A percentile compares a stretch with the other conserved stretches of the same genome.
Evolutionary conservation across 2,329 filamentous ascomycete genomes (phyloP).

Genomic region (Trichoderma asperellum): DNA sequence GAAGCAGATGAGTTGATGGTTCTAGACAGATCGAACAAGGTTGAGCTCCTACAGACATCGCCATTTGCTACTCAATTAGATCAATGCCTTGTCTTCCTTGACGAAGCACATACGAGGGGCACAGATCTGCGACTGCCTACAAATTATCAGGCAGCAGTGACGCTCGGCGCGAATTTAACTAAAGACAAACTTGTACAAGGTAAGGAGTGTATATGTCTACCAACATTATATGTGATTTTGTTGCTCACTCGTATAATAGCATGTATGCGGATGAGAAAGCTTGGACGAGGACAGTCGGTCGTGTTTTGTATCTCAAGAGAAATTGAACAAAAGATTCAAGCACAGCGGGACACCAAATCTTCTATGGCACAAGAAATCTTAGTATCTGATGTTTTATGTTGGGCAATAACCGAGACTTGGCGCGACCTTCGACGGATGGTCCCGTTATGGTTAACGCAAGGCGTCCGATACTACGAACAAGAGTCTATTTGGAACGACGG

Average conservation of each 20-base stretch:
- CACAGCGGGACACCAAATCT: not conserved
- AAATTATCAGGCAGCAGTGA: constrained; percentile 65
- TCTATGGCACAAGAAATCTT: constrained; percentile 41
- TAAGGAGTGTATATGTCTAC: constrained; percentile 38
- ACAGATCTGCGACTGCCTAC: constrained; percentile 65
- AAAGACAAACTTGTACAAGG: constrained; percentile 73
- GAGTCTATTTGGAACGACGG: not conserved
- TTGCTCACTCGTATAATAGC: constrained; percentile 45
- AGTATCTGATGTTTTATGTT: constrained; percentile 60
- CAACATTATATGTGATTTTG: not conserved
- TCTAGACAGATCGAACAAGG: not conserved
- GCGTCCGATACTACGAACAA: constrained; percentile 46
- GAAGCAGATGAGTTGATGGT: not conserved
- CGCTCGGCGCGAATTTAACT: constrained; percentile 63
- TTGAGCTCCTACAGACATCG: not conserved
- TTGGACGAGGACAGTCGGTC: constrained; percentile 67
- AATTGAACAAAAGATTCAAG: constrained; percentile 56
- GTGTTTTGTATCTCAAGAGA: constrained; percentile 63
- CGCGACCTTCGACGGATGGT: constrained; percentile 53
- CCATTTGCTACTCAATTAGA: constrained; percentile 60
- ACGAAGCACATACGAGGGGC: constrained; percentile 70
- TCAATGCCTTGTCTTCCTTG: constrained; percentile 66
- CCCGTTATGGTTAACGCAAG: constrained; percentile 65
- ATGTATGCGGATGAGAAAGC: constrained; percentile 69
- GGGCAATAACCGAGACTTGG: constrained; percentile 63